A percentile compares a stretch with the other conserved stretches of the same genome.
Evolutionary conservation across 148 eudicot species (phyloP).

Genomic region (Fagopyrum homotropicum): DNA sequence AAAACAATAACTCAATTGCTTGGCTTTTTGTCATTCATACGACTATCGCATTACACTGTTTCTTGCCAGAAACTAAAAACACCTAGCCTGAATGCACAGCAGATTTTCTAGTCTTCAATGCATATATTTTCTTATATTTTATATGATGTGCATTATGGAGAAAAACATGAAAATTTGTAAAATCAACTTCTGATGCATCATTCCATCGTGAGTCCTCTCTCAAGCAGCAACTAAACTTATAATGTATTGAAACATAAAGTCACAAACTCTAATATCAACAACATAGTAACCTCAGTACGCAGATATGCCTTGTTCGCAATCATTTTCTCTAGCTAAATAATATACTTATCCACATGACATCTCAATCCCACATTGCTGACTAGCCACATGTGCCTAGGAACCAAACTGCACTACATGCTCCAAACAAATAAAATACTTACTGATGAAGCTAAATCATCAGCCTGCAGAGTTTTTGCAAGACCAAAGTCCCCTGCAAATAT

Average conservation of each 20-base stretch:
- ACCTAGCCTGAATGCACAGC: background rate
- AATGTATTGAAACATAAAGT: background rate
- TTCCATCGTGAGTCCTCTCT: background rate
- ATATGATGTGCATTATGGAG: background rate
- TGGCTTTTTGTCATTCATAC: background rate
- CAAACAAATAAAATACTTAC: conserved; percentile 31
- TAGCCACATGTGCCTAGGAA: background rate
- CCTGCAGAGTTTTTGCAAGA: conserved; percentile 94
- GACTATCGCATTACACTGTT: background rate
- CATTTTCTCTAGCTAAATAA: background rate
- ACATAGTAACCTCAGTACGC: background rate
- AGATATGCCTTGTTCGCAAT: background rate
- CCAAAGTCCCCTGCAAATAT: conserved; percentile 84
- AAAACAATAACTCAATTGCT: background rate
- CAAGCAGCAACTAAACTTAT: background rate
- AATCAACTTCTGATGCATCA: background rate
- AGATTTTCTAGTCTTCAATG: background rate
- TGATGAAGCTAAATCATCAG: conserved; percentile 98
- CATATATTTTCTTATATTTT: background rate
- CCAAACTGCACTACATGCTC: background rate
- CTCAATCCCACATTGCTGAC: background rate
- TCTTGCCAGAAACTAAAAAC: background rate
- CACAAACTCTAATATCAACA: background rate
- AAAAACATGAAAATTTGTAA: background rate
- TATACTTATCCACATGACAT: background rate